A percentile compares a stretch with the other conserved stretches of the same genome.
phyloP scores from a whole-genome alignment of 2,329 filamentous ascomycete species.

The Epichloe brachyelytri region DNA sequence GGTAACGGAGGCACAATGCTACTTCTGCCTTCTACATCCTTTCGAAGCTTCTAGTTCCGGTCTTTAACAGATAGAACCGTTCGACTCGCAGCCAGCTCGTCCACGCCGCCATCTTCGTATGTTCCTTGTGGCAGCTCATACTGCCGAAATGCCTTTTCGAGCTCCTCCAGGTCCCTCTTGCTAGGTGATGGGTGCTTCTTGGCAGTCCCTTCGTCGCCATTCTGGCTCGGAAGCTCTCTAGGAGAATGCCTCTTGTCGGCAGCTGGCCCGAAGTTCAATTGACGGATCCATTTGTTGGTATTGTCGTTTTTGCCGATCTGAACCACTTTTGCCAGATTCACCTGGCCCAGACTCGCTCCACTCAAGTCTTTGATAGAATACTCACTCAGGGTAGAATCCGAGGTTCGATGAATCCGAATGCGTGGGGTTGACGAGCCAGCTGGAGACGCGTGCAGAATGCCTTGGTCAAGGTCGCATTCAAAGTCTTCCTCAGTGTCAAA shows the following conservation, averaged over 20 bases:
- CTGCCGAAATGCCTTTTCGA: constrained; percentile 22
- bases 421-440: constrained; percentile 27
- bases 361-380: background rate
- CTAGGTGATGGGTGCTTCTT: constrained; percentile 35
- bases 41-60: constrained; percentile 13
- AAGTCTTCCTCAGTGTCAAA: constrained; percentile 27
- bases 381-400: background rate
- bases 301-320: constrained; percentile 4
- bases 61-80: constrained; percentile 13
- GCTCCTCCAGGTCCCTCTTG: constrained; percentile 26
- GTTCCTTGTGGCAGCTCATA: constrained; percentile 15
- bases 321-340: constrained; percentile 7
- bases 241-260: background rate
- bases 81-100: constrained; percentile 17
- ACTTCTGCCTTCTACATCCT: background rate
- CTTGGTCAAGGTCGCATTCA: constrained; percentile 24
- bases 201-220: constrained; percentile 8
- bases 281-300: background rate
- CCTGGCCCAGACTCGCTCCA: constrained; percentile 2
- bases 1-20: background rate
- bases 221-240: background rate
- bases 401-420: constrained; percentile 7
- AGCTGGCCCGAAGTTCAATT: constrained; percentile 1
- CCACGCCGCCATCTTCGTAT: constrained; percentile 11
- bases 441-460: constrained; percentile 23